These are phyloP conservation scores for Immersiporthe knoxdaviesiana DNA, from an alignment of 2,329 filamentous ascomycete species.

Conservation along the genomic window DNA sequence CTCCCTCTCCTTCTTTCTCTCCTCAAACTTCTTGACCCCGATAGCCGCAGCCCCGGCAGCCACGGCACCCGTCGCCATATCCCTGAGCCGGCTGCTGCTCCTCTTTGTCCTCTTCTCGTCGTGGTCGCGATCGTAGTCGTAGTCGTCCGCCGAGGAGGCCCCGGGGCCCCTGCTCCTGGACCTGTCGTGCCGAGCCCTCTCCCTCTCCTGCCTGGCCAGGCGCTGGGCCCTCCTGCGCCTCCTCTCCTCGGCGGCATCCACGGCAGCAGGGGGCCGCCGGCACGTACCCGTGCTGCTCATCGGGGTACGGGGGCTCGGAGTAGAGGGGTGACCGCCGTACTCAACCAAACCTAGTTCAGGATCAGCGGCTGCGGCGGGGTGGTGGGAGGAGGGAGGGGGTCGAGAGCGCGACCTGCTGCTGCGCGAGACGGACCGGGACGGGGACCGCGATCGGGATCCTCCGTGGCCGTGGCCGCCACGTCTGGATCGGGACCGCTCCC, in stretches of 20 bases:
- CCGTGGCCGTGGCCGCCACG: conserved; percentile 26
- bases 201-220: conserved; percentile 37
- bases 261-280: conserved; percentile 28
- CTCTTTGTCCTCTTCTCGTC: conserved; percentile 55
- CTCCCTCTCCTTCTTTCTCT: conserved; percentile 51
- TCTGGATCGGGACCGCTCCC: conserved; percentile 37
- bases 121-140: conserved; percentile 20
- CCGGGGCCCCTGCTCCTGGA: conserved; percentile 34
- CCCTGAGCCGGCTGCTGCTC: conserved; percentile 57
- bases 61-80: conserved; percentile 59
- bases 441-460: conserved; percentile 26
- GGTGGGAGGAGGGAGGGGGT: conserved; percentile 22
- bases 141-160: conserved; percentile 31
- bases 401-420: conserved; percentile 53
- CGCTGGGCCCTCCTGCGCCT: conserved; percentile 36
- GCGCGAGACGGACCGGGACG: conserved; percentile 41
- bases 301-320: conserved; percentile 41
- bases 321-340: conserved; percentile 63
- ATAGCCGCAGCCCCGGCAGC: conserved; percentile 64
- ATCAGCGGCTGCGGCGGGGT: conserved; percentile 54
- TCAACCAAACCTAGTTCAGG: conserved; percentile 70
- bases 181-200: conserved; percentile 31
- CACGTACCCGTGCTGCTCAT: conserved; percentile 30
- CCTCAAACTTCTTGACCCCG: conserved; percentile 63
- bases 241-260: conserved; percentile 52